Evolutionary conservation across 345 rosid species (phyloP), one percentile per base, ranked within the genome.

Genomic region (rapeseed (Brassica napus)): DNA sequence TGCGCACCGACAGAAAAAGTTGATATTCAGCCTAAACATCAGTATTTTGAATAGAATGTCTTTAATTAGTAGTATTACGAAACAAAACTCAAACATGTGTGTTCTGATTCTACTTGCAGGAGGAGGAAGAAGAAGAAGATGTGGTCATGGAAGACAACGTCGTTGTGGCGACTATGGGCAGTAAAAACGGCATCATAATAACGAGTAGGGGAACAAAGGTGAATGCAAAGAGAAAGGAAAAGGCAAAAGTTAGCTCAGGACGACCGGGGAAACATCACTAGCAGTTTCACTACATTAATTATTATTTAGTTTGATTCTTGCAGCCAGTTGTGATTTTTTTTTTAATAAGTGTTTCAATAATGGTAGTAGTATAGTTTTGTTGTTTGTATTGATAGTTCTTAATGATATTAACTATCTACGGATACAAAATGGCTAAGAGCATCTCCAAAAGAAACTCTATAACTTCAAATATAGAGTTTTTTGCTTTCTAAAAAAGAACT

Each of bases 241-340:
- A 14, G 61, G 77, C 39, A 57, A 3, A 0, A 28, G 16, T 37
- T 47, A 66, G 69, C 23, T 1, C 42, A 6, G 78, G 78, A 4
- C 55, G 23, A 4, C 4, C 42, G 35, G 82, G 82, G 2, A 6
- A 59, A 32, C 61, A 58, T 32, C 6, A 73, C 16, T 78, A 78
- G 72, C 67, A 55, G 42, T 37, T 8, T 1, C 42, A 37, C 6
- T 35, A 8, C 28, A 52, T 26, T 47, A 47, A 7, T 37, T 32
- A 42, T 67, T 35, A 1, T 57, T 57, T 61, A 63, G 52, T n/a
- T 23, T n/a, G 9, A 42, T 68, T 28, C 58, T 75, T 8, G 44
- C 37, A 68, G 7, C 44, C 35, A 61, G n/a, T 28, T 6, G 28
- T 14, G 15, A 49, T 7, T 15, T 31, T 26, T 59, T 4, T 63